phyloP scores from a whole-genome alignment of 2,329 filamentous ascomycete genomes.

The Monosporascus sp. region DNA sequence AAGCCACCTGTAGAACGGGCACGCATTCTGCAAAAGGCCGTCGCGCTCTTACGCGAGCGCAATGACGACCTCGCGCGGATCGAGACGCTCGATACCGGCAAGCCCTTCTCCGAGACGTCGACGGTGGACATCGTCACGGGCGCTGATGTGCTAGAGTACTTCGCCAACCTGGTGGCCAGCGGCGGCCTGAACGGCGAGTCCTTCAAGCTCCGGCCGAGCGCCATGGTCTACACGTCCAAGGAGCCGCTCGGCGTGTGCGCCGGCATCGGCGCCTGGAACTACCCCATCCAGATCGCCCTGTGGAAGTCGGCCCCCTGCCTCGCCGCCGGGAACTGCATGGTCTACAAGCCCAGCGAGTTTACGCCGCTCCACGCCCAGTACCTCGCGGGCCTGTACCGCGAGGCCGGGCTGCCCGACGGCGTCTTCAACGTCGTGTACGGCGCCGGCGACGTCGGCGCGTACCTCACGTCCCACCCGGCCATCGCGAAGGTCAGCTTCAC shows the following conservation, averaged over 20 bases:
- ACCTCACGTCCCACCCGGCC: slow-evolving; percentile 64
- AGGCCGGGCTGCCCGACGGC: slow-evolving; percentile 74
- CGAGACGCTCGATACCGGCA: slow-evolving; percentile 83
- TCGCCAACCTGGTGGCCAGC: slow-evolving; percentile 70
- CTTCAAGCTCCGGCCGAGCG: slow-evolving; percentile 65
- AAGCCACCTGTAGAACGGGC: slow-evolving; percentile 71
- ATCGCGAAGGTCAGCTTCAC: slow-evolving; percentile 89
- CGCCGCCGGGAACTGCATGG: slow-evolving; percentile 82
- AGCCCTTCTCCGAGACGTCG: slow-evolving; percentile 78
- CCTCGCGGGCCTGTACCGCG: slow-evolving; percentile 69
- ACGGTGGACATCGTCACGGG: slow-evolving; percentile 79
- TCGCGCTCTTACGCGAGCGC: slow-evolving; percentile 63
- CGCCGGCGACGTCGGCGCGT: slow-evolving; percentile 69
- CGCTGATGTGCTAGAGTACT: slow-evolving; percentile 82
- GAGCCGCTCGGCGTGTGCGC: slow-evolving; percentile 78
- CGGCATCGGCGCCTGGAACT: slow-evolving; percentile 89
- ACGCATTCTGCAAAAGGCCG: slow-evolving; percentile 72
- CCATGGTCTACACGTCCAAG: slow-evolving; percentile 79
- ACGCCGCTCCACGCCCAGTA: slow-evolving; percentile 77
- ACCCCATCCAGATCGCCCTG: slow-evolving; percentile 83
- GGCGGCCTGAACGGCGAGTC: slow-evolving; percentile 79
- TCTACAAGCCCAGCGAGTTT: slow-evolving; percentile 86
- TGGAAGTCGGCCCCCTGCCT: slow-evolving; percentile 87
- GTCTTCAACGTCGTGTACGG: slow-evolving; percentile 88
- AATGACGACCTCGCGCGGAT: slow-evolving; percentile 76